Evolutionary conservation across 495 filamentous ascomycete species (phyloP).

Genomic region (Trichoderma virens): DNA sequence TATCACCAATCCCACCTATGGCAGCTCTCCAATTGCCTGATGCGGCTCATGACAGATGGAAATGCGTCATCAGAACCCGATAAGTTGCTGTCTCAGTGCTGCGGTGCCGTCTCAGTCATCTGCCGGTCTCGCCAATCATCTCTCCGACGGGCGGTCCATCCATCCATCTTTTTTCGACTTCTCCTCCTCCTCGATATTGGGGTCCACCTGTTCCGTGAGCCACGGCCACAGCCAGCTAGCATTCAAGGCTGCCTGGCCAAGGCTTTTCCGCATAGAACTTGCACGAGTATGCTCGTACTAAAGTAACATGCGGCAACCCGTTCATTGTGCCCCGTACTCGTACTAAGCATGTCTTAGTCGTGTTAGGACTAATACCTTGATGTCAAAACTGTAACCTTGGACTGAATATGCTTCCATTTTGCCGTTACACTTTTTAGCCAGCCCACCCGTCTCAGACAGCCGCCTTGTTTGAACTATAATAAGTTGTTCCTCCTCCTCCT

Average conservation of each 20-base stretch:
- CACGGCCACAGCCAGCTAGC: too few relatives aligned
- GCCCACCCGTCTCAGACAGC: background rate
- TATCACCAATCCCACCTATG: slow-evolving; percentile 3
- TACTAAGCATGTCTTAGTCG: background rate
- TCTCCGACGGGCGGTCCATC: background rate
- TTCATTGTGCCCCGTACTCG: background rate
- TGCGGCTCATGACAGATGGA: slow-evolving; percentile 6
- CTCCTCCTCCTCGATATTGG: background rate
- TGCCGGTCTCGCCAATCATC: background rate
- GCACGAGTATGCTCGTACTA: too few relatives aligned
- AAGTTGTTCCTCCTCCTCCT: background rate
- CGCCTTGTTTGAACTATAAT: background rate
- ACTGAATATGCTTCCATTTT: background rate
- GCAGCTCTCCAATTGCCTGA: background rate
- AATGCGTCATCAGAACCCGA: slow-evolving; percentile 8
- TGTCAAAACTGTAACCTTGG: background rate
- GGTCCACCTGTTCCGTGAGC: background rate
- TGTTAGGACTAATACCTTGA: background rate
- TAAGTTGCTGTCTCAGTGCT: background rate
- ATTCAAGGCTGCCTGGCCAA: background rate
- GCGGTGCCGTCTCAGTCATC: background rate
- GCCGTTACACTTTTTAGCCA: background rate
- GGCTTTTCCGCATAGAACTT: background rate
- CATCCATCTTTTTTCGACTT: background rate
- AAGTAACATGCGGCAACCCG: too few relatives aligned